These are phyloP conservation scores for Cucumis hystrix DNA, from an alignment of 306 rosid genomes.

Conservation along the genomic window DNA sequence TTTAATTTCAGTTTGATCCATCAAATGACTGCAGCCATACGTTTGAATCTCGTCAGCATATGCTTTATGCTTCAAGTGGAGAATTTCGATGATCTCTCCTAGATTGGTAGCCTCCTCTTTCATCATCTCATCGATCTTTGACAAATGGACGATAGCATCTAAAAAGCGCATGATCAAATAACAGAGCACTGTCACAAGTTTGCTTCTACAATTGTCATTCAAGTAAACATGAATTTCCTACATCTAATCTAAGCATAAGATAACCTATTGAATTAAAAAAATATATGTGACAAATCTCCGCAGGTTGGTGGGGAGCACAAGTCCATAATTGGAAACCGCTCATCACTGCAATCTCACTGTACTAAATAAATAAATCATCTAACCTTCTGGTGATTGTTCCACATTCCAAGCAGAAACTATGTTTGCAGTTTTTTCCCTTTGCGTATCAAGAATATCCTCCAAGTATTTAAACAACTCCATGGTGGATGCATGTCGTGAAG, in stretches of 20 bases:
- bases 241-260: conserved; percentile 1
- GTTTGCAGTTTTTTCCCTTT: conserved; percentile 34
- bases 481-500: conserved; percentile 52
- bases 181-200: conserved; percentile 6
- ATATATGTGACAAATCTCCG: background rate
- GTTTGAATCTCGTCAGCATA: conserved; percentile 40
- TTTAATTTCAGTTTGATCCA: conserved; percentile 49
- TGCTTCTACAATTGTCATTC: conserved; percentile 6
- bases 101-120: conserved; percentile 58
- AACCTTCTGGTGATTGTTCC: conserved; percentile 63
- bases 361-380: conserved; percentile 7
- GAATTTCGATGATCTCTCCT: conserved; percentile 37
- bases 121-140: conserved; percentile 73
- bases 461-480: conserved; percentile 37
- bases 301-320: background rate
- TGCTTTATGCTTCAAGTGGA: conserved; percentile 53
- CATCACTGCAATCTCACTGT: background rate
- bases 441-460: conserved; percentile 38
- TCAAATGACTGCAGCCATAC: conserved; percentile 24
- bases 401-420: conserved; percentile 31
- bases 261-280: background rate
- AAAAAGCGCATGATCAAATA: conserved; percentile 27
- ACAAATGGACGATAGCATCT: conserved; percentile 53
- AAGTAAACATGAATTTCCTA: conserved; percentile 3
- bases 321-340: background rate